A percentile compares a stretch with the other conserved stretches of the same genome.
Conservation (phyloP, 441 rosid species). For the Adansonia gregorii region DNA sequence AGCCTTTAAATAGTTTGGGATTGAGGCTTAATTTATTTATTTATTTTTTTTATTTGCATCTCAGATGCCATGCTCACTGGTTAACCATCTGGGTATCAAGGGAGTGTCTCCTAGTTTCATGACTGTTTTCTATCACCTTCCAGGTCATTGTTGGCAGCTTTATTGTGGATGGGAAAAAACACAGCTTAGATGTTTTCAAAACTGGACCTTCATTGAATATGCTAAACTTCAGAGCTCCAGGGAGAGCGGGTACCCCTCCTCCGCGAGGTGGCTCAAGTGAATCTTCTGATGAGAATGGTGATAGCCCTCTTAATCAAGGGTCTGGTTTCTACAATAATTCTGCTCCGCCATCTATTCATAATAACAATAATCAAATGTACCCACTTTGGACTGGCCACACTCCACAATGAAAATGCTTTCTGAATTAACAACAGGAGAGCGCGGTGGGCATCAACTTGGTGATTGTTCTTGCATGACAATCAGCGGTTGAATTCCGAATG, state of each 20-base stretch:
- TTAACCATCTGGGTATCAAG: neutral
- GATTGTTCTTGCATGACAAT: conserved; percentile 30
- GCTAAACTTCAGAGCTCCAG: conserved; percentile 61
- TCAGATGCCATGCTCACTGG: neutral
- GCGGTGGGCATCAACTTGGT: conserved; percentile 27
- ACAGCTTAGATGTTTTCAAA: conserved; percentile 39
- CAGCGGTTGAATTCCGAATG: conserved; percentile 30
- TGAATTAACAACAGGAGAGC: conserved; percentile 24
- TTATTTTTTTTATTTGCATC: neutral
- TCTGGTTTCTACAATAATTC: conserved; percentile 54
- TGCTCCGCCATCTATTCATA: conserved; percentile 60
- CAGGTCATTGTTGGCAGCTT: conserved; percentile 94
- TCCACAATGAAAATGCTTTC: conserved; percentile 50
- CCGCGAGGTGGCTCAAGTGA: conserved; percentile 75
- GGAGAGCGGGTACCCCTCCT: conserved; percentile 58
- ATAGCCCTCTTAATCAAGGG: conserved; percentile 53
- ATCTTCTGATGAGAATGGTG: conserved; percentile 77
- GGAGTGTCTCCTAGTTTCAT: conserved; percentile 10
- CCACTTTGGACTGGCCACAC: conserved; percentile 73
- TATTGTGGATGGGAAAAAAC: conserved; percentile 64
- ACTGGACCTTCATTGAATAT: conserved; percentile 62
- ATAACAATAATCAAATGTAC: conserved; percentile 62
- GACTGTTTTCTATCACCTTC: conserved; percentile 8
- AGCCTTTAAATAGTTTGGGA: neutral
- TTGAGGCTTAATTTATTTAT: conserved; percentile 1